Conservation (phyloP, 2,329 filamentous ascomycete genomes). For the Neofusicoccum laricinum region DNA sequence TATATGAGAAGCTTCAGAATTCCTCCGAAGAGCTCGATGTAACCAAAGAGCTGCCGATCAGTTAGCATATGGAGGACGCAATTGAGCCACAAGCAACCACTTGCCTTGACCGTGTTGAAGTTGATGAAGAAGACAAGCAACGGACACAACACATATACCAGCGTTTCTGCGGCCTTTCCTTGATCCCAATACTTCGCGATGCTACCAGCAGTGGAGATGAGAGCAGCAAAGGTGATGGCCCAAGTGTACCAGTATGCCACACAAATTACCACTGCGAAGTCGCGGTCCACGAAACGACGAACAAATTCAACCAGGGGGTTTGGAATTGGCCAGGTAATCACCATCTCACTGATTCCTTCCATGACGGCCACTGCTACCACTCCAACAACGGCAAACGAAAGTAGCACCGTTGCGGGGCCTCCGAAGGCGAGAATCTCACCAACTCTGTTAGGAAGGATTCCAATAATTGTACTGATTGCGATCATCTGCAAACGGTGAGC, state of each 20-base stretch:
- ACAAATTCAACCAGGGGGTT: constrained; percentile 38
- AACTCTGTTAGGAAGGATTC: constrained; percentile 30
- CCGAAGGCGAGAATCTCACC: constrained; percentile 34
- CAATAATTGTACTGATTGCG: constrained; percentile 34
- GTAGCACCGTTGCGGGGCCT: constrained; percentile 31
- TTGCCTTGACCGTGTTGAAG: constrained; percentile 8
- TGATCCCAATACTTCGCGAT: constrained; percentile 29
- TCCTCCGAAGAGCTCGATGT: constrained; percentile 15
- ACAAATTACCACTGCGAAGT: constrained; percentile 35
- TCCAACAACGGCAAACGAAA: constrained; percentile 33
- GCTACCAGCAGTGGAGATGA: constrained; percentile 27
- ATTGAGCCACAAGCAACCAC: background rate
- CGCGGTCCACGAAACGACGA: constrained; percentile 35
- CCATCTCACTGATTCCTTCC: constrained; percentile 40
- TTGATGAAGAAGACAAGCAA: constrained; percentile 12
- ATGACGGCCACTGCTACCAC: constrained; percentile 34
- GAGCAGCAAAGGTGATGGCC: constrained; percentile 27
- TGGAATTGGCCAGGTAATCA: constrained; percentile 37
- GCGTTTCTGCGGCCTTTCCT: background rate
- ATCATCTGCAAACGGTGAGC: constrained; percentile 30
- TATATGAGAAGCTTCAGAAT: constrained; percentile 7
- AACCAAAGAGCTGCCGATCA: background rate
- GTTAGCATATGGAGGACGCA: background rate
- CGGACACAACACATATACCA: constrained; percentile 7
- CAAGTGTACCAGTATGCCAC: constrained; percentile 38